These are phyloP conservation scores for Cercospora sp. DNA, from an alignment of 2,329 filamentous ascomycete genomes.

Conservation along the genomic window DNA sequence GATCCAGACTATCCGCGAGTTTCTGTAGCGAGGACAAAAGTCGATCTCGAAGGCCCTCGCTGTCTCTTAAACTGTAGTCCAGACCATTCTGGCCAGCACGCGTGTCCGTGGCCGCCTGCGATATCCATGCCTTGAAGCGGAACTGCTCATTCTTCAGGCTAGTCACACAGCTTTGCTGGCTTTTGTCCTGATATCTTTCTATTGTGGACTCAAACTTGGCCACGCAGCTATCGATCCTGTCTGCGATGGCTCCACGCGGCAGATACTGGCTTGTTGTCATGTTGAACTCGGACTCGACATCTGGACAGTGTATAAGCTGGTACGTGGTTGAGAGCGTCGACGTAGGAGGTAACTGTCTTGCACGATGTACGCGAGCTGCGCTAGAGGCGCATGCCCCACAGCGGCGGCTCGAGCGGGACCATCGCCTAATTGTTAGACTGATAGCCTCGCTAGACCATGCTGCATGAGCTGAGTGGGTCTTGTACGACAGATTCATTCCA, in stretches of 20 bases:
- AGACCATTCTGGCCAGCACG: background rate
- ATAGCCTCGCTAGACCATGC: background rate
- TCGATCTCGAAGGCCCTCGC: background rate
- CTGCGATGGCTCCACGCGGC: background rate
- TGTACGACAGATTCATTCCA: background rate
- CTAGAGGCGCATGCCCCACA: slow-evolving; percentile 31
- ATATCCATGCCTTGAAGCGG: background rate
- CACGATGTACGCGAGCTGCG: background rate
- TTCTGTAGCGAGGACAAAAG: background rate
- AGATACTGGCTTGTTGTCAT: background rate
- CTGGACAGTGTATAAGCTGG: background rate
- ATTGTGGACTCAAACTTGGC: background rate
- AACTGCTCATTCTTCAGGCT: background rate
- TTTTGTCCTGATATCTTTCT: background rate
- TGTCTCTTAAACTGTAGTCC: background rate
- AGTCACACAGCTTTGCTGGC: background rate
- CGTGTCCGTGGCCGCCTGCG: background rate
- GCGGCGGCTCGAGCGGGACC: too few species aligned
- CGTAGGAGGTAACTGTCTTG: background rate
- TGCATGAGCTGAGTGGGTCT: background rate
- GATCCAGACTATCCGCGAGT: background rate
- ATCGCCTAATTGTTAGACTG: background rate
- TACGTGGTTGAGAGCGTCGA: background rate
- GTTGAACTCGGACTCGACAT: background rate
- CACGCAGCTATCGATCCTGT: background rate